phyloP scores from a whole-genome alignment of 257 asterid genomes.

The Marsdenia floribunda region DNA sequence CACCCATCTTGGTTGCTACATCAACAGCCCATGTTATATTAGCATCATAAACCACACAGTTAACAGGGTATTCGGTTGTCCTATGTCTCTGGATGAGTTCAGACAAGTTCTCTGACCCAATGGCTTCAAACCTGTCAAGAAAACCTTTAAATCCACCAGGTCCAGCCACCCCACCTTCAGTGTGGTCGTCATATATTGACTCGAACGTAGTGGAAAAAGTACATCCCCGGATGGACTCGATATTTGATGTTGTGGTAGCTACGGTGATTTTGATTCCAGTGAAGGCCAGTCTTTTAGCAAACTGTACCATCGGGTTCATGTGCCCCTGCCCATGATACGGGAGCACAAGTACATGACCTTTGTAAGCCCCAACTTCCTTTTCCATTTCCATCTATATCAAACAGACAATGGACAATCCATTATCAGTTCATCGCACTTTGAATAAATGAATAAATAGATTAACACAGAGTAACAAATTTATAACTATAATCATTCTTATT shows the following conservation, averaged over 20 bases:
- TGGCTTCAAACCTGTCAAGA: constrained; percentile 48
- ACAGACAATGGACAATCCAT: not conserved
- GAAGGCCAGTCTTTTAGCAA: constrained; percentile 45
- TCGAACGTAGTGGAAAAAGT: constrained; percentile 23
- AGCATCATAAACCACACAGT: constrained; percentile 51
- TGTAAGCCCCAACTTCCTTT: constrained; percentile 25
- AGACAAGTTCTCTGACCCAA: constrained; percentile 35
- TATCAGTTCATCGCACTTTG: not conserved
- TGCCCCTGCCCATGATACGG: constrained; percentile 68
- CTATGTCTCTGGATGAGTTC: constrained; percentile 25
- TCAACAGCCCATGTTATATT: constrained; percentile 47
- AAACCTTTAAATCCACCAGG: constrained; percentile 50
- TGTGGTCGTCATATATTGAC: constrained; percentile 40
- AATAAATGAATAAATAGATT: not conserved
- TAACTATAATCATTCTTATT: no score
- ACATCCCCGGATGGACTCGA: constrained; percentile 27
- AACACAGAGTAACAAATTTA: not conserved
- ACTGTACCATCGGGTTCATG: constrained; percentile 55
- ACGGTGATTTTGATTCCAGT: constrained; percentile 47
- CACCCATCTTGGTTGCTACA: constrained; percentile 30
- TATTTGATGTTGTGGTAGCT: constrained; percentile 38
- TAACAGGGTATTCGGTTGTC: constrained; percentile 35
- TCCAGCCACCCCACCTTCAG: constrained; percentile 44
- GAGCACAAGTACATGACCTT: constrained; percentile 38
- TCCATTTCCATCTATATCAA: constrained; percentile 33